Conservation (phyloP, 1,139 yeast genomes). For the Maudiozyma humilis region DNA sequence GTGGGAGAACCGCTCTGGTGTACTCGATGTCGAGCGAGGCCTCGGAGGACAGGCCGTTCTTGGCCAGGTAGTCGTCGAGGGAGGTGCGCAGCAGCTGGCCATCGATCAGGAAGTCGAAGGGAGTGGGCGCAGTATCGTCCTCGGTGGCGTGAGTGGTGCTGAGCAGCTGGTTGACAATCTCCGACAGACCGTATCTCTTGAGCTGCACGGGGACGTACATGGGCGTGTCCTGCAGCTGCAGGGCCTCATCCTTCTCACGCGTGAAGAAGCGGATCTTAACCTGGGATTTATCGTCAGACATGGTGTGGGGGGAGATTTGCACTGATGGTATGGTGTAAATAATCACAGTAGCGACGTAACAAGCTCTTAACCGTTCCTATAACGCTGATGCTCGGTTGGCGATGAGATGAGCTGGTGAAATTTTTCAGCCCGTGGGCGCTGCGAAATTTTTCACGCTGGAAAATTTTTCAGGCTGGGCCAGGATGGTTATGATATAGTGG, state of each 20-base stretch:
- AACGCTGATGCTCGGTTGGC: too few species aligned
- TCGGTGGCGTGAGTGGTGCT: conserved; percentile 34
- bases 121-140: conserved; percentile 43
- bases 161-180: conserved; percentile 84
- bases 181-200: conserved; percentile 87
- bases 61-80: conserved; percentile 65
- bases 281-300: conserved; percentile 37
- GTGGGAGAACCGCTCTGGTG: conserved; percentile 88
- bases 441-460: not conserved
- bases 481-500: not conserved
- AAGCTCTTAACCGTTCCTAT: too few species aligned
- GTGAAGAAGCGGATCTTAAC: conserved; percentile 79
- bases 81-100: conserved; percentile 74
- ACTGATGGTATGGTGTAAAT: not conserved
- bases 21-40: conserved; percentile 74
- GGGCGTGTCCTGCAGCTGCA: conserved; percentile 75
- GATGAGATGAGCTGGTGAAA: conserved; percentile 16
- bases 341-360: too few species aligned
- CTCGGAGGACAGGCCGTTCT: conserved; percentile 77
- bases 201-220: conserved; percentile 78
- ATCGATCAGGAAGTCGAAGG: conserved; percentile 87
- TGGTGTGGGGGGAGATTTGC: not conserved
- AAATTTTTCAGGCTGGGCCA: conserved; percentile 1
- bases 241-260: conserved; percentile 66
- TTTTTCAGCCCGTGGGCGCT: conserved; percentile 8